Conservation (phyloP, 805 yeast species). For the Ogataea pini region DNA sequence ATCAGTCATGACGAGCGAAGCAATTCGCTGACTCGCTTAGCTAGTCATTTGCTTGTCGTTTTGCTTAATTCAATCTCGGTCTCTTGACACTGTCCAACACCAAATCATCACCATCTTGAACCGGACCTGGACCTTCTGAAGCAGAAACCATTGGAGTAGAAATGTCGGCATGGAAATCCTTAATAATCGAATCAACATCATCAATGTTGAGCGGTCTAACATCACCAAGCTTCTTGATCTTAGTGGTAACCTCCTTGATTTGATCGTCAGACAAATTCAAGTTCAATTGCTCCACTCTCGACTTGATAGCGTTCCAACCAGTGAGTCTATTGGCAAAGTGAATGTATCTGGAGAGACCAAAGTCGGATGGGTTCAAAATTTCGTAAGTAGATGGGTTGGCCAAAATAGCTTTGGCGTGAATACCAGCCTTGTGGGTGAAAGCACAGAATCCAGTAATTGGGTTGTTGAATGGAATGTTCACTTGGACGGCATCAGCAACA, state of each 20-base stretch:
- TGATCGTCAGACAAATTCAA: conserved; percentile 87
- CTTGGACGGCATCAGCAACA: conserved; percentile 97
- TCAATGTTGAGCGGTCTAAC: conserved; percentile 92
- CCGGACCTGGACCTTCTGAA: conserved; percentile 31
- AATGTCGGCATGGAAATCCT: conserved; percentile 83
- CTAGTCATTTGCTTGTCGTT: not conserved
- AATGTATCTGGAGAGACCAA: conserved; percentile 93
- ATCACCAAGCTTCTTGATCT: conserved; percentile 93
- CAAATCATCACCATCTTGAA: conserved; percentile 30
- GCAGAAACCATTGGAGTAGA: conserved; percentile 52
- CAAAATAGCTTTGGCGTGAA: conserved; percentile 96
- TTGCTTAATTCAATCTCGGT: conserved; percentile 31
- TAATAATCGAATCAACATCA: conserved; percentile 95
- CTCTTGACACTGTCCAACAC: conserved; percentile 35
- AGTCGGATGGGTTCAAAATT: conserved; percentile 90
- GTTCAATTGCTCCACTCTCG: conserved; percentile 96
- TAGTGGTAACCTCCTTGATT: conserved; percentile 90
- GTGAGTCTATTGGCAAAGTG: conserved; percentile 98
- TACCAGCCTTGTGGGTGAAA: conserved; percentile 98
- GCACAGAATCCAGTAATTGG: conserved; percentile 99
- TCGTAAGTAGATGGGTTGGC: conserved; percentile 99
- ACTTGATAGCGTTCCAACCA: conserved; percentile 99
- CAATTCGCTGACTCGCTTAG: too few species aligned
- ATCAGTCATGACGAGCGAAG: too few species aligned
- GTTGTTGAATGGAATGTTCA: conserved; percentile 95